Percentiles rank a stretch among this genome's conserved stretches.
phyloP scores from a whole-genome alignment of 352 stramenopile species.

The Pythium pectinolyticum region DNA sequence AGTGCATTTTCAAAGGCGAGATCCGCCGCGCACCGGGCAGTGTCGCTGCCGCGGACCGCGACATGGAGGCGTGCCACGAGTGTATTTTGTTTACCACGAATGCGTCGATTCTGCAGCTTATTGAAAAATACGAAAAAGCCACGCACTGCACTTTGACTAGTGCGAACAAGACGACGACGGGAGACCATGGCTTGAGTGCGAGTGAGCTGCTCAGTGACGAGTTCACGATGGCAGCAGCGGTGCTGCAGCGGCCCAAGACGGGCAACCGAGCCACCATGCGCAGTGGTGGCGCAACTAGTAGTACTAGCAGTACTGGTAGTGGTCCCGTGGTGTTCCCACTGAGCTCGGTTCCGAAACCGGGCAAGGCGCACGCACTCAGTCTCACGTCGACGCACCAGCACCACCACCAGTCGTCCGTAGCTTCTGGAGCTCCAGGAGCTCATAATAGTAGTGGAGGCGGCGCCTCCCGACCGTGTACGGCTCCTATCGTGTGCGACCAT shows the following conservation, averaged over 20 bases:
- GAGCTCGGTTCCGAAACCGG: conserved; percentile 41
- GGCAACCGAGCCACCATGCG: conserved; percentile 46
- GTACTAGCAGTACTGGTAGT: not conserved
- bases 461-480: conserved; percentile 51
- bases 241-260: conserved; percentile 50
- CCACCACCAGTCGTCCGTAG: not conserved
- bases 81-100: conserved; percentile 86
- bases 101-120: conserved; percentile 66
- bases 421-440: not conserved
- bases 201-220: not conserved
- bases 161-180: no score
- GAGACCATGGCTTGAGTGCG: not conserved
- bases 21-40: conserved; percentile 69
- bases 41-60: conserved; percentile 49
- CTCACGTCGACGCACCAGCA: no score
- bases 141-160: no score
- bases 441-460: not conserved
- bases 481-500: conserved; percentile 55
- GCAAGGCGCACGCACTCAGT: conserved; percentile 24
- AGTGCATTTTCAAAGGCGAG: conserved; percentile 80
- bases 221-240: no score
- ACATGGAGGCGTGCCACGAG: conserved; percentile 69
- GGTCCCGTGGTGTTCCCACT: conserved; percentile 30
- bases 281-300: conserved; percentile 13
- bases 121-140: conserved; percentile 87